phyloP scores from a whole-genome alignment of 768 basidiomycete species.

The Trametes gibbosa region DNA sequence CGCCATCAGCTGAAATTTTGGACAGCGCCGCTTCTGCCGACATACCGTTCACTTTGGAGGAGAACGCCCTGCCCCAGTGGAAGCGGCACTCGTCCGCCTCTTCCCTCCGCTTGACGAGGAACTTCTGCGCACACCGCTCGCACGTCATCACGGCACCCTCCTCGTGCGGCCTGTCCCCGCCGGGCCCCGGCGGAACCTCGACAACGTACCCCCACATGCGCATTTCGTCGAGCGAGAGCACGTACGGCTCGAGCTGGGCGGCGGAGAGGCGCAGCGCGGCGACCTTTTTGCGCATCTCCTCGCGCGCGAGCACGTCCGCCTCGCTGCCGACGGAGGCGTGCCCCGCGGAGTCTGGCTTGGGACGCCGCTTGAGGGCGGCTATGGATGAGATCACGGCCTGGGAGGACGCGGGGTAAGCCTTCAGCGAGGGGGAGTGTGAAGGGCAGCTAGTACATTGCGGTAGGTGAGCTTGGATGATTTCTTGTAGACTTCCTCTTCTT shows the following conservation, averaged over 20 bases:
- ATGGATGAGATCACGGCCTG: constrained; percentile 54
- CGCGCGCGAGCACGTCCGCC: constrained; percentile 53
- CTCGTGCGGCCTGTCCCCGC: constrained; percentile 60
- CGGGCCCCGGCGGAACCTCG: constrained; percentile 62
- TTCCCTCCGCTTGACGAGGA: constrained; percentile 60
- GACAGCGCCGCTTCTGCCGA: background rate
- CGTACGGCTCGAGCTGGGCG: constrained; percentile 51
- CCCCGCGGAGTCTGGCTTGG: constrained; percentile 51
- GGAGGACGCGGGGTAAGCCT: constrained; percentile 8
- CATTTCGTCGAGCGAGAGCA: constrained; percentile 59
- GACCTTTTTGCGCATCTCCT: constrained; percentile 52
- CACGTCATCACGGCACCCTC: constrained; percentile 66
- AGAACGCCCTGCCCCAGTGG: constrained; percentile 80
- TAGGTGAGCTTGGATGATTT: constrained; percentile 78
- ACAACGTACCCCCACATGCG: constrained; percentile 68
- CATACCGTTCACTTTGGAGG: constrained; percentile 64
- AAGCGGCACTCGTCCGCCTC: constrained; percentile 64
- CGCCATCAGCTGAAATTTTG: background rate
- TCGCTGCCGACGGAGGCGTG: constrained; percentile 82
- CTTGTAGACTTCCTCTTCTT: constrained; percentile 78
- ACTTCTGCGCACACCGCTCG: constrained; percentile 74
- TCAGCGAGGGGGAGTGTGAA: background rate
- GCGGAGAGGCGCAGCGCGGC: constrained; percentile 52
- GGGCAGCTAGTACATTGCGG: constrained; percentile 57
- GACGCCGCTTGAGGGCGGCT: constrained; percentile 49